A percentile compares a stretch with the other conserved stretches of the same genome.
These are phyloP conservation scores for Tetrapisispora phaffii DNA, from an alignment of 805 yeast genomes.

Conservation along the genomic window DNA sequence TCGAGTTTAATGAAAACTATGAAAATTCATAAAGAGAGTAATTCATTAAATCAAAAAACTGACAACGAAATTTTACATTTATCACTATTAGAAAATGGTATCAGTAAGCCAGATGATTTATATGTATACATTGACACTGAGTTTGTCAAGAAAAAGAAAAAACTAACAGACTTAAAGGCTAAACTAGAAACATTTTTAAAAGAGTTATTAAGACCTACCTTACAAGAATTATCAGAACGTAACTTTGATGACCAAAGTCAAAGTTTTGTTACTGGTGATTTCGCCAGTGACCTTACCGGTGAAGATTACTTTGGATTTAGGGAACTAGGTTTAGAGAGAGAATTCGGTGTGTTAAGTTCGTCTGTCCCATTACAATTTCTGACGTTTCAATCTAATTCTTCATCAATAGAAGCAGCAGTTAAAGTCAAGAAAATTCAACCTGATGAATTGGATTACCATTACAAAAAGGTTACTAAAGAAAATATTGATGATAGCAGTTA, in stretches of 20 bases:
- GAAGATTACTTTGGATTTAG: slow-evolving; percentile 97
- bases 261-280: slow-evolving; percentile 90
- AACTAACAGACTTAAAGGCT: slow-evolving; percentile 55
- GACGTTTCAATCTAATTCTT: slow-evolving; percentile 46
- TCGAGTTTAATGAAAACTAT: slow-evolving; percentile 63
- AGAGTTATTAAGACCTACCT: slow-evolving; percentile 71
- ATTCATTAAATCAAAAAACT: slow-evolving; percentile 27
- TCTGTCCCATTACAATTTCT: slow-evolving; percentile 84
- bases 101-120: slow-evolving; percentile 66
- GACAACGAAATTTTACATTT: slow-evolving; percentile 43
- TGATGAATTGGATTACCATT: slow-evolving; percentile 54
- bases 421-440: slow-evolving; percentile 45
- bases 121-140: slow-evolving; percentile 67
- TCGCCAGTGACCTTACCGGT: slow-evolving; percentile 76
- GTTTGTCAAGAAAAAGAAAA: slow-evolving; percentile 54
- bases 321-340: slow-evolving; percentile 88
- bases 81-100: slow-evolving; percentile 76
- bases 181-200: slow-evolving; percentile 66
- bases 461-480: slow-evolving; percentile 42
- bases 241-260: slow-evolving; percentile 86
- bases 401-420: slow-evolving; percentile 50
- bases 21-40: slow-evolving; percentile 61
- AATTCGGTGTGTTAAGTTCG: slow-evolving; percentile 72
- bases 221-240: slow-evolving; percentile 62
- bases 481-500: slow-evolving; percentile 39